Evolutionary conservation across 176 grass and related monocot genomes (phyloP).

Genomic region (Eremochloa ophiuroides): DNA sequence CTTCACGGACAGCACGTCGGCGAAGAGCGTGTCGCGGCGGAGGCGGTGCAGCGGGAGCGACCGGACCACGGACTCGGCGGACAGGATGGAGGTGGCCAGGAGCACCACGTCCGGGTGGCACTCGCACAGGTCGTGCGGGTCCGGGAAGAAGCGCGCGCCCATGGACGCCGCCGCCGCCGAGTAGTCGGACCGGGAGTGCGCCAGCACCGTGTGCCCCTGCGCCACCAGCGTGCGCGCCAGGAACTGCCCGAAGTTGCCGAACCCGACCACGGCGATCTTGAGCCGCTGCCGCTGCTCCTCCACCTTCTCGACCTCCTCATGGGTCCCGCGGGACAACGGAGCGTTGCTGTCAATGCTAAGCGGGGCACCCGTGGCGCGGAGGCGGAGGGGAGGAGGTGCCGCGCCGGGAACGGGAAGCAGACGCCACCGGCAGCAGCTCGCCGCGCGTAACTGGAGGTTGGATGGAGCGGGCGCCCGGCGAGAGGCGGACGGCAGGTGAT

Average conservation of each 20-base stretch:
- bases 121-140: constrained; percentile 84
- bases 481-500: background rate
- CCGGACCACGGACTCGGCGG: constrained; percentile 49
- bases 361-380: constrained; percentile 32
- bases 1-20: constrained; percentile 84
- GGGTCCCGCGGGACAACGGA: background rate
- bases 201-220: constrained; percentile 76
- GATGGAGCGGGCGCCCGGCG: background rate
- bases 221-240: constrained; percentile 40
- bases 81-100: constrained; percentile 74
- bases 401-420: background rate
- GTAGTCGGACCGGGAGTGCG: constrained; percentile 74
- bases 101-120: constrained; percentile 76
- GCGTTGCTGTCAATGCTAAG: background rate
- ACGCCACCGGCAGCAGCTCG: background rate
- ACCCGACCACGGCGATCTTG: constrained; percentile 82
- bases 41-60: constrained; percentile 72
- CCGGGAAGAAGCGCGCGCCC: constrained; percentile 49
- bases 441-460: background rate
- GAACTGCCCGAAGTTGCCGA: constrained; percentile 83
- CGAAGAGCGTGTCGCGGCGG: constrained; percentile 76
- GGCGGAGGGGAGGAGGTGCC: constrained; percentile 13
- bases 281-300: constrained; percentile 23
- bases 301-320: background rate
- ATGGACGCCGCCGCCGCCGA: constrained; percentile 45